Evolutionary conservation across 2,329 filamentous ascomycete species (phyloP), one percentile per base, ranked within the genome.

Genomic region (Neonectria punicea): DNA sequence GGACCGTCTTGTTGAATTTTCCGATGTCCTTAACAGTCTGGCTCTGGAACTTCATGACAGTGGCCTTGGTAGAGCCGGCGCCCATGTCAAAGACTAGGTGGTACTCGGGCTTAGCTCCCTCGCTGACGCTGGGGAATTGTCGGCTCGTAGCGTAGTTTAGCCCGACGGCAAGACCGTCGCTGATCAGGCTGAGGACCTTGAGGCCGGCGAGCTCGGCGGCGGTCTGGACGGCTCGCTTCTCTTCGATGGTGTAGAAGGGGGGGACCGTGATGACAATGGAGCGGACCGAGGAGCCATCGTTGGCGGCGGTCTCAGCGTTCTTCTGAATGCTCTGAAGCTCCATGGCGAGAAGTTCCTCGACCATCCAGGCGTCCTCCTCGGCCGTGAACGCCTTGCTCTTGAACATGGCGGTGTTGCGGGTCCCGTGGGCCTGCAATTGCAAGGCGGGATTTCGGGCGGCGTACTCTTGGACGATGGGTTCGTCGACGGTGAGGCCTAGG

Each of bases 61-160:
- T 96, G 5, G 95, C 95, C 73, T 93, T 97, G 34, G 95, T 92
- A 50, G 93, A 98, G 5, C 96, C 96, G 71, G 96, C 94, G 71
- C 96, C 96, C 94, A 99, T 98, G 77, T 99, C 96, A 76, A 96
- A 99, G 32, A 99, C 89, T 78, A 99, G 82, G 81, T 99, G 93
- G 73, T 94, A 89, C 80, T 99, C 96, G 0, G 96, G 91, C 82
- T 94, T 94, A 69, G 88, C 91, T 59, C 93, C 93, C 58, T 96
- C 90, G 60, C 89, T 92, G 65, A 96, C 85, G 73, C 89, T 93
- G 41, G 94, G 93, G 80, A 98, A 99, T 16, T 92, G 93, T 74
- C 96, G 89, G 75, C 89, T 92, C 30, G 94, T 98, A 47, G 96
- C 96, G 79, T 98, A 99, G 82, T 99, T 97, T 71, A 99, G 82